Evolutionary conservation across 73 alveolate genomes (phyloP).

Genomic region (Uronychia binucleata): DNA sequence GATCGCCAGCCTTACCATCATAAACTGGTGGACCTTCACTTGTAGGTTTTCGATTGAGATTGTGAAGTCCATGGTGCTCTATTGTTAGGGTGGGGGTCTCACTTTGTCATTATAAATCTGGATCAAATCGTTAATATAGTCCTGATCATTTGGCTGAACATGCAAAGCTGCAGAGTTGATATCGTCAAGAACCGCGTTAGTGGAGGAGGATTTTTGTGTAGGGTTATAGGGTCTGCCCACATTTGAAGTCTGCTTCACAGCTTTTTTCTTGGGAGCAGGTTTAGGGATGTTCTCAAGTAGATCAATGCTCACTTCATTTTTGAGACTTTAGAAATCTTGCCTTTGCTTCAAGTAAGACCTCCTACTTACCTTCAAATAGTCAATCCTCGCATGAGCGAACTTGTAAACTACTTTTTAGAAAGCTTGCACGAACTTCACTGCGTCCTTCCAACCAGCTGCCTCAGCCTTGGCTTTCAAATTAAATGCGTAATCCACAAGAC

Average conservation of each 20-base stretch:
- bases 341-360: not conserved
- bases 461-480: not conserved
- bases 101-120: conserved; percentile 32
- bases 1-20: conserved; percentile 11
- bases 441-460: not conserved
- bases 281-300: conserved; percentile 1
- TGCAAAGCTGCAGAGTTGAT: not conserved
- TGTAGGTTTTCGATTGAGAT: not conserved
- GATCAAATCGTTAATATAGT: conserved; percentile 21
- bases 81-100: too few species aligned
- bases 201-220: conserved; percentile 10
- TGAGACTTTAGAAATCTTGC: not conserved
- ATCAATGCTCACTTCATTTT: not conserved
- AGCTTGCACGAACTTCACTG: not conserved
- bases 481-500: not conserved
- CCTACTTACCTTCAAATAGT: not conserved
- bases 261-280: conserved; percentile 13
- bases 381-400: not conserved
- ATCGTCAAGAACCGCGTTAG: not conserved
- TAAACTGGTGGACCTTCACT: conserved; percentile 3
- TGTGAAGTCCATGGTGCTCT: conserved; percentile 11
- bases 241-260: not conserved
- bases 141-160: not conserved
- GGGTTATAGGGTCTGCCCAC: not conserved
- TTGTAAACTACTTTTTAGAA: not conserved